phyloP scores from a whole-genome alignment of 176 grass and related monocot genomes.

The Zoysia japonica region DNA sequence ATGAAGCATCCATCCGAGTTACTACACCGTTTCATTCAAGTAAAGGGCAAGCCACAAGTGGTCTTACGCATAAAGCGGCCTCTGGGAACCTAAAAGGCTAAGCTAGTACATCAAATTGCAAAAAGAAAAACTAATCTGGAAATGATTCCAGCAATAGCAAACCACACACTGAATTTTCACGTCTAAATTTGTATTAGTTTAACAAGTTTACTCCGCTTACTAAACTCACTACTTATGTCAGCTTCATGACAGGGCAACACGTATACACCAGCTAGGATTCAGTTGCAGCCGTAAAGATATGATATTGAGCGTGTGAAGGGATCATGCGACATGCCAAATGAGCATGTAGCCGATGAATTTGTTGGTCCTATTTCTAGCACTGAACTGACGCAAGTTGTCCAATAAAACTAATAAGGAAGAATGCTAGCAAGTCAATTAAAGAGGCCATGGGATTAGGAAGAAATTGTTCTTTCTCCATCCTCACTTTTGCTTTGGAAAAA shows the following conservation, averaged over 20 bases:
- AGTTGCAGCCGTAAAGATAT: neutral
- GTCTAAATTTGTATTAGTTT: neutral
- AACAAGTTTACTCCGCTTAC: neutral
- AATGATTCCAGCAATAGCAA: neutral
- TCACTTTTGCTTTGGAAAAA: neutral
- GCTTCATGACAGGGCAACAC: constrained; percentile 32
- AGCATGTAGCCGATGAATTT: neutral
- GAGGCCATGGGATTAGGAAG: neutral
- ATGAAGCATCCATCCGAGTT: neutral
- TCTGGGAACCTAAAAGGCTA: constrained; percentile 32
- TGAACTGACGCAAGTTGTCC: neutral
- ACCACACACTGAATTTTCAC: neutral
- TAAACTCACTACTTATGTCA: constrained; percentile 25
- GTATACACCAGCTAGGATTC: constrained; percentile 11
- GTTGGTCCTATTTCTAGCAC: neutral
- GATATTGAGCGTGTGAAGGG: constrained; percentile 15
- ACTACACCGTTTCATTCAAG: constrained; percentile 22
- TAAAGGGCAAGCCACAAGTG: constrained; percentile 8
- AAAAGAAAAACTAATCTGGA: neutral
- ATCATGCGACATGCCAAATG: constrained; percentile 19
- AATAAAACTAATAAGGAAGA: neutral
- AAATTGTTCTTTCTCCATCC: neutral
- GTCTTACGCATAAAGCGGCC: constrained; percentile 2
- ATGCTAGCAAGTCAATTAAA: constrained; percentile 2
- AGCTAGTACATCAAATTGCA: neutral